Base-by-base conservation (phyloP, 495 filamentous ascomycete species). In the Cudoniella acicularis region DNA sequence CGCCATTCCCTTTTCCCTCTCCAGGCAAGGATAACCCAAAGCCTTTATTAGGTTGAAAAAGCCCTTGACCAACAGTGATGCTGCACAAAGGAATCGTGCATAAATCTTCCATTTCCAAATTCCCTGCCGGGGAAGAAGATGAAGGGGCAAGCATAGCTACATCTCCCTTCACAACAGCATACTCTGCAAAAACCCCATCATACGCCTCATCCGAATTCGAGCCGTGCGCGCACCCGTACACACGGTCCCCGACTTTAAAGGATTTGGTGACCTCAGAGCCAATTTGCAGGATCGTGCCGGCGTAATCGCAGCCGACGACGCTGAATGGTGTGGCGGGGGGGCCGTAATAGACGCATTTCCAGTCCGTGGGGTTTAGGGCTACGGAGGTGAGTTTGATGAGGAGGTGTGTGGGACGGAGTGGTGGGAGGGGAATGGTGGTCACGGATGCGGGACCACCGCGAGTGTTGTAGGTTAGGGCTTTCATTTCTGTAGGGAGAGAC, bases 81-180 rank as follows among this genome's bases (percentile, higher is more conserved):
- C 83, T 60, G 13, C 75, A 75, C n/a, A 86, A 70, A 0, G 82
- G 82, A 8, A 87, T 54, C n/a, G 79, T 81, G 18, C 67, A 60
- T 10, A 74, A 83, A 3, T 75, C 52, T 20, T 73, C 71, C 53
- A 75, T n/a, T n/a, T n/a, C n/a, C n/a, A n/a, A n/a, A n/a, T n/a
- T n/a, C n/a, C n/a, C n/a, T n/a, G n/a, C n/a, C n/a, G n/a, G 83
- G 18, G 69, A 61, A 13, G 86, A 23, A 0, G 48, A 61, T 3
- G 71, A 66, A 0, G 83, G 83, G 20, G 85, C 74, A 0, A 61
- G 54, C 9, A 77, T 75, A 10, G 74, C 64, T 1, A 76, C 45
- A 47, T 60, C 67, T 1, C 66, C 66, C 9, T 68, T 65, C 11
- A 72, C 62, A 25, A 76, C 49, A 18, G 73, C 66, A 63, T 82